Evolutionary conservation across 345 rosid genomes (phyloP).

Genomic region (Camelina laxa): DNA sequence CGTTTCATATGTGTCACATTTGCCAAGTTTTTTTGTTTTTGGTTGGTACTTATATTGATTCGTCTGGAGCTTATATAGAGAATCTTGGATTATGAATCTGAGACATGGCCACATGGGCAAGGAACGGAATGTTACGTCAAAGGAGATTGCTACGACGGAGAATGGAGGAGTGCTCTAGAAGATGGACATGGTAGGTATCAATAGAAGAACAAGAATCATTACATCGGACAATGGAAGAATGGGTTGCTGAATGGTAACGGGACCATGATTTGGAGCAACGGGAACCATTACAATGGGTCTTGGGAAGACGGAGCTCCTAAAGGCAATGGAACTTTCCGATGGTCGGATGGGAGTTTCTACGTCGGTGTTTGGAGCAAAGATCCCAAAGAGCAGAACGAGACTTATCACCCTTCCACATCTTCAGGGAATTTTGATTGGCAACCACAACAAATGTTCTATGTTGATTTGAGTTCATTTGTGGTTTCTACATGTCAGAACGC

Average conservation of each 20-base stretch:
- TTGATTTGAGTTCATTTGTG: conserved; percentile 64
- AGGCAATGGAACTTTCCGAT: conserved; percentile 83
- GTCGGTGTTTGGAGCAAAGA: conserved; percentile 94
- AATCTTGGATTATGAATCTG: conserved; percentile 89
- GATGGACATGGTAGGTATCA: conserved; percentile 90
- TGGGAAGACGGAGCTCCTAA: conserved; percentile 91
- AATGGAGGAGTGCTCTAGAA: conserved; percentile 82
- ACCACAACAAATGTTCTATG: conserved; percentile 68
- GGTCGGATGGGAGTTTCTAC: conserved; percentile 78
- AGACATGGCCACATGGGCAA: conserved; percentile 59
- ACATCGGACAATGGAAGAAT: conserved; percentile 81
- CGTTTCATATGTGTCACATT: not conserved
- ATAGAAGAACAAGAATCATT: conserved; percentile 78
- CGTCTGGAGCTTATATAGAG: conserved; percentile 71
- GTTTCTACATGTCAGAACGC: conserved; percentile 64
- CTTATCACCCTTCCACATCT: conserved; percentile 73
- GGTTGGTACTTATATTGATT: conserved; percentile 64
- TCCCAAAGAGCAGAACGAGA: conserved; percentile 75
- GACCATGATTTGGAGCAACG: conserved; percentile 80
- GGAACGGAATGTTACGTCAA: conserved; percentile 69
- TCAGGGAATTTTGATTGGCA: conserved; percentile 74
- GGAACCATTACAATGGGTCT: conserved; percentile 83
- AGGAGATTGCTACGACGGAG: conserved; percentile 88
- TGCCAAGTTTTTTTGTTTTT: not conserved
- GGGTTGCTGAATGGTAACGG: conserved; percentile 83